Base-by-base conservation (phyloP, 2,329 filamentous ascomycete species). In the Ilyonectria destructans region DNA sequence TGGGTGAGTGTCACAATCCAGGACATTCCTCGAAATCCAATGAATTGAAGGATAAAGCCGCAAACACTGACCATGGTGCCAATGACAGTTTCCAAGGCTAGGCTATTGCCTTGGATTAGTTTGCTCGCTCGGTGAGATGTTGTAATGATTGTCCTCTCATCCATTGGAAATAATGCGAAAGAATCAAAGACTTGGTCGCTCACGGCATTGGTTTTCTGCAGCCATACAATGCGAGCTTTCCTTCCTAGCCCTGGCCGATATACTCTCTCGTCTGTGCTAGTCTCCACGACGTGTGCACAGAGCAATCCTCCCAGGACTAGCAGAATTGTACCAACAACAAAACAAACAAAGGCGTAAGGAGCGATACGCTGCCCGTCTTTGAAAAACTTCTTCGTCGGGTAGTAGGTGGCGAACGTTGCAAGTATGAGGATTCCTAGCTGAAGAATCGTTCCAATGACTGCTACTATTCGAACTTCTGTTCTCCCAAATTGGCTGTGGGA, bases 1-100 rank as follows among this genome's bases (percentile, higher is more conserved):
- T 79, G 76, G 5, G 60, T 61, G 15, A 78, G 37, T 2, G 75
- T 61, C 1, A 65, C 72, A 1, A 73, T 73, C 70, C 71, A 78
- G 49, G 77, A 68, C 70, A 77, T 72, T 3, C 62, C 72, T 3
- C 76, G 71, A n/a, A 77, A 55, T 3, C 77, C 78, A n/a, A 75
- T 61, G 26, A 80, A 79, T 46, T 80, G 78, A 0, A 70, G 40
- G 13, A 79, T 35, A 54, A 76, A 80, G 2, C 78, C 78, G 7
- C 52, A 37, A 13, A 79, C 33, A 2, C 62, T 59, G n/a, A 77
- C 49, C 0, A 69, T 15, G 2, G 70, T 68, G 5, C 69, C 76
- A 12, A 49, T 2, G n/a, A 33, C 13, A 15, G 57, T 17, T 59
- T 37, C 8, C 12, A n/a, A 4, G 19, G 13, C 1, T 12, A 10